phyloP scores from a whole-genome alignment of 345 rosid species.

The Eucalyptus cloeziana region DNA sequence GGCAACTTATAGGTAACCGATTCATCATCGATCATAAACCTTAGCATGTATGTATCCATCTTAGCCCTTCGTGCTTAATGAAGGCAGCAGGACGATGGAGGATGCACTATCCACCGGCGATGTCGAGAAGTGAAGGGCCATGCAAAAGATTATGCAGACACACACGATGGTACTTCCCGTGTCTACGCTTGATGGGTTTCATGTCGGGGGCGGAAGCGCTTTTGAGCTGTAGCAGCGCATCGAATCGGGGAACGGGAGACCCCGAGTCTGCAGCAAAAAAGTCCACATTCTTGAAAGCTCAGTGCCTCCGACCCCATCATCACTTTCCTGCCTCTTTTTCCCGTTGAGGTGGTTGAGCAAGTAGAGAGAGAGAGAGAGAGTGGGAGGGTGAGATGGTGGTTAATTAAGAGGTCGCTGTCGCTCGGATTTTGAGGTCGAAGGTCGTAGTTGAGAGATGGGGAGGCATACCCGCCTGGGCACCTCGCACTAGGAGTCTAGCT shows the following conservation, averaged over 20 bases:
- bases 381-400: constrained; percentile 14
- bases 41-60: background rate
- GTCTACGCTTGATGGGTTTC: background rate
- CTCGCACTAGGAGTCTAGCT: background rate
- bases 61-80: background rate
- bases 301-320: constrained; percentile 8
- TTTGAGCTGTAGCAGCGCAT: background rate
- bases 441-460: constrained; percentile 44
- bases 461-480: constrained; percentile 16
- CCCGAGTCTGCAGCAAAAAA: background rate
- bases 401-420: constrained; percentile 29
- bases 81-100: background rate
- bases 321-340: background rate
- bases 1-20: background rate
- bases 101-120: background rate
- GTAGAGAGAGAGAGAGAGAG: background rate
- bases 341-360: constrained; percentile 27
- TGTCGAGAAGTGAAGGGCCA: background rate
- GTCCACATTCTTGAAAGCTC: background rate
- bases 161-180: background rate
- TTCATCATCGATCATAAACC: background rate
- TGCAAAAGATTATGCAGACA: background rate
- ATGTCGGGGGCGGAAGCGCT: background rate
- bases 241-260: background rate
- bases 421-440: constrained; percentile 50